Base-by-base conservation (phyloP, 345 rosid species). In the thale cress (Arabidopsis thaliana) region DNA sequence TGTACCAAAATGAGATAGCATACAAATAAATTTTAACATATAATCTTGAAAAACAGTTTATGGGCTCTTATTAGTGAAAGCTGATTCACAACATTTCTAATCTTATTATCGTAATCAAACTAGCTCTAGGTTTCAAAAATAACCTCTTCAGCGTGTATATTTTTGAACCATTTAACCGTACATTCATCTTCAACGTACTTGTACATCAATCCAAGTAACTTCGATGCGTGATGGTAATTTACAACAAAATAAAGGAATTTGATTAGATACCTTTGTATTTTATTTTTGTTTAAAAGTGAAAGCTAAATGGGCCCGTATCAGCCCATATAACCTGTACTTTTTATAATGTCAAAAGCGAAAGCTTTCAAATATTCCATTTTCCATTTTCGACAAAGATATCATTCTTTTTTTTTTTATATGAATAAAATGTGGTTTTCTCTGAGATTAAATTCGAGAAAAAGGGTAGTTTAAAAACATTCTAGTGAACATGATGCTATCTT, bases 321-420 rank as follows among this genome's bases (percentile, higher is more conserved):
- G 55, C 53, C 74, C 48, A 58, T 59, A 70, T 38, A 59, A 40
- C 33, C n/a, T 59, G 20, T 16, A 28, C 6, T 50, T 49, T 60
- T 60, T 24, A 28, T 52, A 48, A 36, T 55, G 20, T 64, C 64
- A 11, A 64, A 74, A 74, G 55, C 13, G 33, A 51, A 59, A 48
- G 8, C 9, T 55, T 65, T 33, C 63, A 65, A 37, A 65, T 65
- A 57, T 74, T 56, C 72, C 59, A 65, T 64, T 73, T 73, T 55
- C 38, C 77, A 64, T 56, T 56, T 65, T 56, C 41, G 78, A 74
- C 59, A 56, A 57, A 56, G 59, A 65, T 74, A 74, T 57, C 42
- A 74, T 65, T 74, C 8, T 65, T 73, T 73, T 73, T 10, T 49
- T 55, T 10, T 49, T 55, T 65, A 56, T 65, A 59, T 24, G 10